Evolutionary conservation across 352 stramenopile genomes (phyloP), one percentile per base, ranked within the genome.

Genomic region (Paralagenidium karlingii): DNA sequence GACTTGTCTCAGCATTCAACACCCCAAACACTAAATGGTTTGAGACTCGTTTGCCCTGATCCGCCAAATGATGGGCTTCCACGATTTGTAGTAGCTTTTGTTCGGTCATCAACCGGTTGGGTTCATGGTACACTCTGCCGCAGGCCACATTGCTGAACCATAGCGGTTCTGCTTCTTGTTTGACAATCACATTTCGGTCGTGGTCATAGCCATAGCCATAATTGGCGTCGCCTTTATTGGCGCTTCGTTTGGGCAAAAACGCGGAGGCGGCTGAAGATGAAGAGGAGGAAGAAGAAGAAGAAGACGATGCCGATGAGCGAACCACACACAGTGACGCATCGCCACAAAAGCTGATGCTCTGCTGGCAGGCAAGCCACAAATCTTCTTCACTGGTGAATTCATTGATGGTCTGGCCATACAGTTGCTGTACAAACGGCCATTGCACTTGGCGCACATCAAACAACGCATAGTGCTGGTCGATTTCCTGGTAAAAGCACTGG

Each of bases 1-100:
- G 68, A 50, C 65, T 77, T 21, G 70, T 85, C 47, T 76, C 63
- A 2, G 71, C 61, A 39, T 86, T 85, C 8, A 86, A 29, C 25
- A 86, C 67, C 28, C 71, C 69, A 41, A 60, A 84, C 6, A 84
- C 52, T 24, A 86, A 65, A 41, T 82, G 61, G 46, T 84, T 85
- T 25, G 66, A 64, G 40, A 81, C 60, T 19, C 49, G 52, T 11
- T 55, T 55, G 8, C 69, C 67, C 41, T 60, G 56, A 32, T 78
- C 53, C 6, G 68, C 71, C 30, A 87, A 38, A 21, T 87, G 69
- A n/a, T 51, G 52, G 6, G 53, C 54, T 52, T 79, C 53, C 12
- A 87, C 65, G 10, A 60, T 36, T 11, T 58, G 52, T 41, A 84
- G 51, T 37, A 58, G 57, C 1, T 48, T 26, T 5, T 54, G 42